Base-by-base conservation (phyloP, 2,329 filamentous ascomycete species). In the Fusarium floridanum region DNA sequence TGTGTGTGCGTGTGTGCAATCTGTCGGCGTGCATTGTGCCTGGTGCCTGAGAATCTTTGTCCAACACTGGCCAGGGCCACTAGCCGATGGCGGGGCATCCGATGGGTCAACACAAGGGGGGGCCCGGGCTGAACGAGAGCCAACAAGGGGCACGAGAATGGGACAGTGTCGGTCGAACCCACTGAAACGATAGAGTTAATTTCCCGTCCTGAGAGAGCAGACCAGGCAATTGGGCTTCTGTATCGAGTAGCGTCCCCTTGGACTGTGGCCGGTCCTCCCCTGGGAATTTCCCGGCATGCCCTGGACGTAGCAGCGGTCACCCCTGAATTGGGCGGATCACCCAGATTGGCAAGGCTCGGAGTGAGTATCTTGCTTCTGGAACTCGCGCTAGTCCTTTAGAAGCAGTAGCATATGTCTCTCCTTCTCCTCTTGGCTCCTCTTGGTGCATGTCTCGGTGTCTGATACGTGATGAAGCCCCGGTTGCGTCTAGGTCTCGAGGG, bases 401-500 rank as follows among this genome's bases (percentile, higher is more conserved):
- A 55, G 72, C 11, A 69, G 27, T 61, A 66, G 60, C 22, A 39
- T 17, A n/a, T 59, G 66, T 41, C 72, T 75, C 62, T 73, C 66
- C 62, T 34, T 53, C 72, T 67, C 61, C 57, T 53, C 24, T 56
- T 61, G 60, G 53, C 72, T 67, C 61, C 57, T 53, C 24, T 60
- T 61, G 60, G 53, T 37, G 34, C 48, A 50, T 75, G 72, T 73
- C 66, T 75, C 60, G 64, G 36, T 57, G 22, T n/a, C 43, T 24
- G 55, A 67, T 56, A 36, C 72, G 45, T 57, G 62, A 62, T 43
- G 34, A 55, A 22, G 27, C 27, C 61, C 66, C 62, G 72, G 43
- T 75, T 75, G 69, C 72, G 67, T 75, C 72, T 60, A 43, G 56
- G 41, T 63, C 61, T 66, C 16, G 61, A 61, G 61, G 27, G 11